Conservation (phyloP, 495 filamentous ascomycete species). For the Neurospora africana region DNA sequence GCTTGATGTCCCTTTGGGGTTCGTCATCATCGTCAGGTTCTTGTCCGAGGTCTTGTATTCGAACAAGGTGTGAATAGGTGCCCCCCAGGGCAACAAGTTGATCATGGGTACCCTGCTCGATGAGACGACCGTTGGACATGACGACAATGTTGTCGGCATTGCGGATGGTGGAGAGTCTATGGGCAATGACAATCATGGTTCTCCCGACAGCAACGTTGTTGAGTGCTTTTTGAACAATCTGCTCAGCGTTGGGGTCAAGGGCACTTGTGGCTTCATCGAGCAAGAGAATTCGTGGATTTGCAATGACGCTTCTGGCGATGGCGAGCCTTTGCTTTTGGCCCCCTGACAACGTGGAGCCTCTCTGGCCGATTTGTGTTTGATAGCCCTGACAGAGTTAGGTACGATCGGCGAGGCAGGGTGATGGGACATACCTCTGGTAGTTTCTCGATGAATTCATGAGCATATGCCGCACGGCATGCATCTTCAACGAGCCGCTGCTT, state of each 20-base stretch:
- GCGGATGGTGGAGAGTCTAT: constrained; percentile 55
- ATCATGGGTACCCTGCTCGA: constrained; percentile 56
- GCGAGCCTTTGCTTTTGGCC: constrained; percentile 55
- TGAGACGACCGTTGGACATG: constrained; percentile 43
- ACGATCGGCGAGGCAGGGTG: neutral
- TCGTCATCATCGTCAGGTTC: constrained; percentile 2
- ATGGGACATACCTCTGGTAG: constrained; percentile 32
- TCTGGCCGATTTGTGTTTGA: constrained; percentile 44
- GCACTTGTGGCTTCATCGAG: constrained; percentile 72
- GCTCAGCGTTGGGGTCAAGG: constrained; percentile 56
- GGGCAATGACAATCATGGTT: constrained; percentile 65
- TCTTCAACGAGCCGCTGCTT: constrained; percentile 43
- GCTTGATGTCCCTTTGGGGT: constrained; percentile 6
- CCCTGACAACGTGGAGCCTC: constrained; percentile 36
- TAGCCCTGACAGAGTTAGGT: constrained; percentile 26
- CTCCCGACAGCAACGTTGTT: constrained; percentile 51
- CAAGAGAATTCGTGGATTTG: constrained; percentile 63
- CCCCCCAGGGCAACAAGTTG: constrained; percentile 45
- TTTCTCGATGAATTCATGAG: constrained; percentile 44
- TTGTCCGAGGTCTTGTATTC: constrained; percentile 31
- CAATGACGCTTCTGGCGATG: constrained; percentile 54
- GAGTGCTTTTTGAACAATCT: constrained; percentile 54
- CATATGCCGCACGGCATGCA: constrained; percentile 45
- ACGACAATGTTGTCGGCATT: constrained; percentile 60
- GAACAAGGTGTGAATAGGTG: constrained; percentile 36